Evolutionary conservation across 768 basidiomycete species (phyloP), one percentile per base, ranked within the genome.

Genomic region (Steccherinum ochraceum): DNA sequence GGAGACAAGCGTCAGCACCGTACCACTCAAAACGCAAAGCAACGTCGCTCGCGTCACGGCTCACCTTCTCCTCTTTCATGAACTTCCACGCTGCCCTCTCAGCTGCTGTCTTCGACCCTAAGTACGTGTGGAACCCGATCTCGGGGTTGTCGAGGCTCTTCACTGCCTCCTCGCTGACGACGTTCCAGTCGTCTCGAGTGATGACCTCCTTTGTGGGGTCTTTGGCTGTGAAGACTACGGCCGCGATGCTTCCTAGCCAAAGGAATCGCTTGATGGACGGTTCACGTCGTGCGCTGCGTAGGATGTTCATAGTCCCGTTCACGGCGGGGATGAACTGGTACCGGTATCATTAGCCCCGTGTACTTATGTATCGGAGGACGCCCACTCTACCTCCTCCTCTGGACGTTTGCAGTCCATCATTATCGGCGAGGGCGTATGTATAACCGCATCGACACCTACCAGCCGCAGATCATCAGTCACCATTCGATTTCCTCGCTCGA

Each of bases 151-250:
- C 41, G 10, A 43, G 20, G 11, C 24, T 10, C 24, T 50, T 18
- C 10, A 42, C 20, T 5, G 19, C 12, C 23, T 42, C 26, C 40
- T 20, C 41, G 4, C 41, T 19, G 3, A 7, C 24, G 20, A 44
- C 26, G 41, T 50, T 50, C 49, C 49, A 50, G 42, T 50, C 41
- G 11, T 50, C 41, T 5, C 41, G 40, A 5, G 49, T 50, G 4
- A 12, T 25, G n/a, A 43, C 16, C 20, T 40, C 24, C 40, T 40
- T 27, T 5, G 20, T 3, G 11, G 19, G 19, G 16, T 42, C 24
- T 19, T 44, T 27, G 19, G 3, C 40, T 7, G 20, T 26, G 23
- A 42, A 24, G 42, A 44, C 23, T 5, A 43, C 25, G 4, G 40
- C 20, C 18, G 13, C 40, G 12, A 44, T 5, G 40, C 24, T 43